Conservation (phyloP, 2,329 filamentous ascomycete genomes). For the Phaeosphaeriaceae sp. region DNA sequence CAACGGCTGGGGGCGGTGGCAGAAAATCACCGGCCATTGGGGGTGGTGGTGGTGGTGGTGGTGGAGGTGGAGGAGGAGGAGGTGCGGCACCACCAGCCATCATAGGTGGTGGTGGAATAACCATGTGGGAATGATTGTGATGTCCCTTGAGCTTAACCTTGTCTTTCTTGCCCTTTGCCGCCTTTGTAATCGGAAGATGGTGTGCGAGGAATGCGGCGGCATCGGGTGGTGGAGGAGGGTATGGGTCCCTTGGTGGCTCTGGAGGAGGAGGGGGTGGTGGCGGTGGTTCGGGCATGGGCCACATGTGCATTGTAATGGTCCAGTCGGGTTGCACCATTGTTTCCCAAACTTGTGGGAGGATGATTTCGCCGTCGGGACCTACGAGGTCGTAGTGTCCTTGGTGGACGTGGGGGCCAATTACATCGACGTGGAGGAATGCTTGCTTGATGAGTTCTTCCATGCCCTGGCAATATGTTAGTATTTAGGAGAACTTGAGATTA, state of each 20-base stretch:
- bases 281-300: slow-evolving; percentile 52
- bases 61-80: slow-evolving; percentile 5
- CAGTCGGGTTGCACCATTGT: slow-evolving; percentile 56
- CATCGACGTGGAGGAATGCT: slow-evolving; percentile 56
- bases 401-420: slow-evolving; percentile 54
- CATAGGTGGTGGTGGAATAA: slow-evolving; percentile 1
- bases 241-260: slow-evolving; percentile 11
- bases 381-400: slow-evolving; percentile 56
- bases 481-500: background rate
- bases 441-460: slow-evolving; percentile 59
- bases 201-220: slow-evolving; percentile 17
- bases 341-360: slow-evolving; percentile 58
- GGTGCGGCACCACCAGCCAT: background rate
- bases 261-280: slow-evolving; percentile 14
- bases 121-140: slow-evolving; percentile 12
- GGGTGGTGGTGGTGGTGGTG: slow-evolving; percentile 10
- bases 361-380: slow-evolving; percentile 57
- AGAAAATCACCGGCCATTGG: slow-evolving; percentile 11
- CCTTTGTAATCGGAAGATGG: slow-evolving; percentile 16
- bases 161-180: slow-evolving; percentile 20
- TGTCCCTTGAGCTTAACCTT: slow-evolving; percentile 19
- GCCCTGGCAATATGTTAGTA: slow-evolving; percentile 72
- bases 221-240: slow-evolving; percentile 22
- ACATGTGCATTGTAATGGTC: slow-evolving; percentile 58
- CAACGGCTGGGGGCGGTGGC: slow-evolving; percentile 17